Conservation (phyloP, 306 rosid genomes). For the Prunus mira region DNA sequence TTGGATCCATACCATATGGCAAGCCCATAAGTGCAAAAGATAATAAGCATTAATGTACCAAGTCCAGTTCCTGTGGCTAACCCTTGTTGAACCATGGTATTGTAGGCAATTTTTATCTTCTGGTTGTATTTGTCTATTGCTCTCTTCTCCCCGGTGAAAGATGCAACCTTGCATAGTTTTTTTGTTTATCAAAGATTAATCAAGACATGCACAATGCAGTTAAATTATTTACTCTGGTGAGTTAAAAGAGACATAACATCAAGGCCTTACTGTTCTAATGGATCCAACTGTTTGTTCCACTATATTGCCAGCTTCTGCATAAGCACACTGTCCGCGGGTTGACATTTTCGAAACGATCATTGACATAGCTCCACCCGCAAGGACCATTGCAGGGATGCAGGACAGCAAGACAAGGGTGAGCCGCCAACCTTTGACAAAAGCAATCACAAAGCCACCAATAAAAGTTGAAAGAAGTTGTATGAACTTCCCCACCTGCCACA, state of each 20-base stretch:
- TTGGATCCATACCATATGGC: constrained; percentile 88
- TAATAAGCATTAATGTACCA: constrained; percentile 40
- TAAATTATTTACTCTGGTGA: neutral
- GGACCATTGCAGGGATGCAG: constrained; percentile 54
- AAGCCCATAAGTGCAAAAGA: constrained; percentile 72
- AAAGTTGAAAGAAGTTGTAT: constrained; percentile 66
- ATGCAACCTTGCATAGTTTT: constrained; percentile 50
- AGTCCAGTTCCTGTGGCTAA: constrained; percentile 60
- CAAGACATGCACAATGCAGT: neutral
- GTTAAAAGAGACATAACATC: neutral
- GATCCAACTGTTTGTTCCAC: constrained; percentile 85
- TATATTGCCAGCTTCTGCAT: constrained; percentile 79
- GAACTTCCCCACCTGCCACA: constrained; percentile 79
- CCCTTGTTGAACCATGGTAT: constrained; percentile 57
- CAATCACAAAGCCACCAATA: constrained; percentile 67
- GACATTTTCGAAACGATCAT: constrained; percentile 54
- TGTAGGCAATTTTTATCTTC: constrained; percentile 60
- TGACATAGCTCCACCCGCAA: constrained; percentile 48
- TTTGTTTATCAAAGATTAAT: neutral
- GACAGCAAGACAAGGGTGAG: constrained; percentile 59
- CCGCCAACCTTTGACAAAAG: constrained; percentile 66
- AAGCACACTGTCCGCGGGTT: constrained; percentile 72
- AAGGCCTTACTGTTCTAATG: constrained; percentile 68
- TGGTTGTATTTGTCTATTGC: constrained; percentile 62
- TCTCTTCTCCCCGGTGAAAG: constrained; percentile 79